Evolutionary conservation across 129 eudicot genomes (phyloP), one percentile per base, ranked within the genome.

Genomic region (Flaveria trinervia): DNA sequence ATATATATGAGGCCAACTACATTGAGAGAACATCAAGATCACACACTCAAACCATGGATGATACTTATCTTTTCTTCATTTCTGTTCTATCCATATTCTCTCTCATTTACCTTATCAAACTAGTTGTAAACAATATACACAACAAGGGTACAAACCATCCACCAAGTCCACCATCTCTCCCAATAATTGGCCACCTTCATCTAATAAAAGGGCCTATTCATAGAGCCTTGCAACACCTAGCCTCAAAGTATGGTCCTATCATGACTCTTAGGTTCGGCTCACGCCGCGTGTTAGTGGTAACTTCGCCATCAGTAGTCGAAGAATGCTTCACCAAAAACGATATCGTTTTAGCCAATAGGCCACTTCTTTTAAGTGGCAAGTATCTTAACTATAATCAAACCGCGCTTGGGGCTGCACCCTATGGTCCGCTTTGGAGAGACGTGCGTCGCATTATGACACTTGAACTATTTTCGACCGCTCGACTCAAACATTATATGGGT

Each of bases 311-410:
- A 22, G 78, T 68, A 0, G 83, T 23, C 0, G 86, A 87, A 77
- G 86, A 86, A 59, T 86, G 90, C 43, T 86, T 86, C 80, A 81
- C 82, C 12, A 78, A 30, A 72, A 86, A 86, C 17, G 88, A 84
- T 71, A 65, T 82, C 20, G 3, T 72, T 0, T 73, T 87, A 54
- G 91, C 91, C 51, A 87, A 84, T 9, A 22, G 82, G 14, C 85
- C 82, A 18, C 71, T 26, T 4, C 79, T 82, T 64, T 13, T 72
- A 10, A 54, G 60, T 9, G 82, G 82, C 51, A 66, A 82, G 49
- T 74, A 82, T 25, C 56, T 81, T 11, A 48, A 25, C 25, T 76
- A 81, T 17, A 45, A 76, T 43, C 36, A 20, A 44, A 70, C 81
- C 22, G 43, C 85, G 13, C 1, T 86, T n/a, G 81, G 81, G 39